Conservation (phyloP, 148 eudicot genomes). For the Rhododendron ovatum region DNA sequence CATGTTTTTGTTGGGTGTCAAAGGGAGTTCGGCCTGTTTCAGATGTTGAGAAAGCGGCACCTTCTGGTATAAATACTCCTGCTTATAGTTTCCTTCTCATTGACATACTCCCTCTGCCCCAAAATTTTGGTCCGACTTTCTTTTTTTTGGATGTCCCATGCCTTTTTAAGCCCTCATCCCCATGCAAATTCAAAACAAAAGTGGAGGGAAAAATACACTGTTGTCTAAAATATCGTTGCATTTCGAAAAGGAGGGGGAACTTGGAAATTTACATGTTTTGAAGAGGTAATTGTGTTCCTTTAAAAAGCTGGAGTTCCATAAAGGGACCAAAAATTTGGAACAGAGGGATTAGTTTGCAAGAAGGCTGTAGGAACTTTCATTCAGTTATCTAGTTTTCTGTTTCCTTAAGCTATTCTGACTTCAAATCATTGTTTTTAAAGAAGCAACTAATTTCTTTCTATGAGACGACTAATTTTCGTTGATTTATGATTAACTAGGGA, state of each 20-base stretch:
- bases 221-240: background rate
- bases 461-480: slow-evolving; percentile 1
- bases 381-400: background rate
- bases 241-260: background rate
- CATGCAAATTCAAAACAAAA: background rate
- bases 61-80: slow-evolving; percentile 47
- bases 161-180: background rate
- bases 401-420: background rate
- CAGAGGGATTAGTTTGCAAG: background rate
- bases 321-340: too few relatives aligned
- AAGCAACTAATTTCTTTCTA: background rate
- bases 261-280: background rate
- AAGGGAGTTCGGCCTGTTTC: slow-evolving; percentile 54
- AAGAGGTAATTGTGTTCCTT: background rate
- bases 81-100: background rate
- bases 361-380: background rate
- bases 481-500: slow-evolving; percentile 33
- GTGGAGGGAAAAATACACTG: background rate
- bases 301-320: too few relatives aligned
- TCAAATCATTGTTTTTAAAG: background rate
- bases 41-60: slow-evolving; percentile 59
- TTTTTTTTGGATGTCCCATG: background rate
- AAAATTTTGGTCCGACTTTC: background rate
- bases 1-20: slow-evolving; percentile 17
- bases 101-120: background rate